Base-by-base conservation (phyloP, 208 protist genomes). In the Trypanosoma caninum region DNA sequence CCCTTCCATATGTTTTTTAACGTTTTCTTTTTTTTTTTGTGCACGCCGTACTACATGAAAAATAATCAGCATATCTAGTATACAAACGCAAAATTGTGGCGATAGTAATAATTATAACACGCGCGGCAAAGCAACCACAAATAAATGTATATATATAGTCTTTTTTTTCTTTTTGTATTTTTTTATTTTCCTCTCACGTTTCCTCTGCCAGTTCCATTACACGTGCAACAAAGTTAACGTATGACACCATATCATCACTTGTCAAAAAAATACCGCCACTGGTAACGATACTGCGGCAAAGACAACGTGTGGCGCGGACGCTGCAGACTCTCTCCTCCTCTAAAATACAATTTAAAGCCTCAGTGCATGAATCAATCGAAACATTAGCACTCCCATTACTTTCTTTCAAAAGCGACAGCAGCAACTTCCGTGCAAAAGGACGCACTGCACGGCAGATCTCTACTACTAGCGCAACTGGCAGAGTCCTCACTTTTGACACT, bases 271-370 rank as follows among this genome's bases (percentile, higher is more conserved):
- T 27, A 25, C 20, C 22, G 34, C 46, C 23, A 0, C 35, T 30
- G 33, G 46, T n/a, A 41, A 37, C 46, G 23, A 64, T 57, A 10
- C n/a, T 33, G 28, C 38, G 20, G 48, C 72, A 78, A 33, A 78
- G 41, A 10, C 28, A 20, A 23, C 45, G 61, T 25, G 73, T 74
- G 33, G 67, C 73, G 5, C 61, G 60, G 44, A 74, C 46, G n/a
- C 23, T 22, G 16, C 27, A 18, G 20, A 84, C 65, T 10, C 67
- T 68, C 40, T 79, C 72, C 34, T 58, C 64, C 64, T 80, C 72
- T n/a, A 91, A 62, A 25, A 91, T 57, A n/a, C 44, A 56, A 59
- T 87, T 87, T 16, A 84, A 64, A 6, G 76, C 79, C 74, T 85
- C 80, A 8, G 73, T 68, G 40, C 84, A 91, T 35, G 40, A 53